Base-by-base conservation (phyloP, 331 rosid species). In the Cydonia oblonga region DNA sequence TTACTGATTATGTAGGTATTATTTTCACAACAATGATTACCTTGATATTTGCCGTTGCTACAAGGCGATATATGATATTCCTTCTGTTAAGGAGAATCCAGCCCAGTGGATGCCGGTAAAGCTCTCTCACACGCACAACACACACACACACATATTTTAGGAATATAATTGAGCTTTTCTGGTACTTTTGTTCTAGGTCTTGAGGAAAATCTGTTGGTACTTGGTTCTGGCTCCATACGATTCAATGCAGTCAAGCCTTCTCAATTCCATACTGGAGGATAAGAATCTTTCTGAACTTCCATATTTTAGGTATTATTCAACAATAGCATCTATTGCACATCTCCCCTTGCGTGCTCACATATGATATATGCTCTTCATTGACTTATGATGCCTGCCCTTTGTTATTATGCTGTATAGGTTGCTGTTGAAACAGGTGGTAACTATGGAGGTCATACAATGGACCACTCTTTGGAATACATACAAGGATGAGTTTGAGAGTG, bases 371-470 rank as follows among this genome's bases (percentile, higher is more conserved):
- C 74, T 73, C 58, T 73, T 53, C 13, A 57, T 20, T 44, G 66
- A 76, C 76, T 75, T 23, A 19, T 19, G 68, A 73, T 24, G 44
- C 29, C 29, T 64, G 28, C 46, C 46, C 30, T 25, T 71, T 42
- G 78, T 71, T 75, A 66, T 68, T 71, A 19, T 70, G 56, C 58
- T 76, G 11, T 63, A 91, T 38, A 38, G 99, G 82, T 85, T 81
- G 79, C 88, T 91, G 75, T 84, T 95, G 84, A 95, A 95, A 82
- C 96, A 89, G 77, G 75, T 95, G 70, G 90, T 88, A 70, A 95
- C 97, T 29, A 95, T 95, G 99, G 99, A 92, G 82, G 98, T 92
- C 53, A 79, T 92, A 80, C 96, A 88, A 79, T 92, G 98, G 98
- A 92, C 93, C 7, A 76, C 81, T 69, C 80, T 92, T 52, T 92